Conservation (phyloP, 441 rosid species). For the Gossypium davidsonii region DNA sequence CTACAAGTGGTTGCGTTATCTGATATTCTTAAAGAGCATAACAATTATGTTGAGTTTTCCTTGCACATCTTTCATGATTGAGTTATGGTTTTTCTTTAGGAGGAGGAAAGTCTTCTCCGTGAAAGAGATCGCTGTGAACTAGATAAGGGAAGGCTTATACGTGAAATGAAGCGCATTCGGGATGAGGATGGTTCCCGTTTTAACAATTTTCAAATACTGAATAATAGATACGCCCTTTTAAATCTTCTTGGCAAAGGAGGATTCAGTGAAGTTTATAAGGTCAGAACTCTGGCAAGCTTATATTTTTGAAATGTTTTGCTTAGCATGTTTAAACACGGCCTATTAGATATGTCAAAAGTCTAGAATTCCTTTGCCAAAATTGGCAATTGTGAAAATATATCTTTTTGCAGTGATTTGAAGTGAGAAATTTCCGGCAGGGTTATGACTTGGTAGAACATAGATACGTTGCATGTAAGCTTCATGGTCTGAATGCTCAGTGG, state of each 20-base stretch:
- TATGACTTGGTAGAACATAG: slow-evolving; percentile 94
- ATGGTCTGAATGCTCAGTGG: slow-evolving; percentile 98
- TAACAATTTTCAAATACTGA: slow-evolving; percentile 90
- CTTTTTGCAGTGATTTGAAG: slow-evolving; percentile 65
- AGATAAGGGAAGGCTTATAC: slow-evolving; percentile 92
- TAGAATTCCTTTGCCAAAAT: slow-evolving; percentile 40
- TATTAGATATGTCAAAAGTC: slow-evolving; percentile 18
- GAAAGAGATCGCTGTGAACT: slow-evolving; percentile 97
- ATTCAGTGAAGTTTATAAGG: slow-evolving; percentile 99
- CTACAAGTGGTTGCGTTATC: slow-evolving; percentile 10
- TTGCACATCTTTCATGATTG: slow-evolving; percentile 9
- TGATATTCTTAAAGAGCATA: neutral
- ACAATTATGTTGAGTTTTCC: slow-evolving; percentile 4
- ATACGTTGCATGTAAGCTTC: slow-evolving; percentile 98
- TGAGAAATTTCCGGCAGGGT: slow-evolving; percentile 82
- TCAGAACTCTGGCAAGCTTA: slow-evolving; percentile 39
- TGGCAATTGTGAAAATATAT: slow-evolving; percentile 51
- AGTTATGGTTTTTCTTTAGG: slow-evolving; percentile 42
- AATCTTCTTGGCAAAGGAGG: slow-evolving; percentile 99
- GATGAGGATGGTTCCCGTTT: slow-evolving; percentile 99
- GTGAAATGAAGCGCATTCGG: slow-evolving; percentile 96
- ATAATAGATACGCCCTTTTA: slow-evolving; percentile 81
- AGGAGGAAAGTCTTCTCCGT: slow-evolving; percentile 80
- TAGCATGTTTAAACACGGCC: slow-evolving; percentile 14
- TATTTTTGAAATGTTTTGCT: slow-evolving; percentile 18